Evolutionary conservation across 371 early-diverging fungal genomes (phyloP).

Genomic region (Entomophthora muscae): DNA sequence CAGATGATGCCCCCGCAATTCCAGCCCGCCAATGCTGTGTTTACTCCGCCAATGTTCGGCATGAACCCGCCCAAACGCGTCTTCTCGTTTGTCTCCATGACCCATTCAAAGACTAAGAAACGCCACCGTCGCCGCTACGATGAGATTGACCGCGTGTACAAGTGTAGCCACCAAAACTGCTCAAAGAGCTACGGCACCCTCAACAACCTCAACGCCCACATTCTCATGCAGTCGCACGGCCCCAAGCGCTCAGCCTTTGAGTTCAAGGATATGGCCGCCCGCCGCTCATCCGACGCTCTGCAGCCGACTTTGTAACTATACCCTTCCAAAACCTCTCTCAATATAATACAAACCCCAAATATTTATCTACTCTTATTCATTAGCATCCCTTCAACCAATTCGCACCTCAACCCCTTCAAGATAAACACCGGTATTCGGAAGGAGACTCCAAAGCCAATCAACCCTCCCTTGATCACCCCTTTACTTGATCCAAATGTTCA

Average conservation of each 20-base stretch:
- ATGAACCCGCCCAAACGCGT: constrained; percentile 12
- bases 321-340: too few relatives aligned
- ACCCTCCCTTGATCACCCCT: too few relatives aligned
- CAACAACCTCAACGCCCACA: constrained; percentile 53
- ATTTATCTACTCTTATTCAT: too few relatives aligned
- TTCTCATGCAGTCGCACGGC: constrained; percentile 49
- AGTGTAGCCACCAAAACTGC: constrained; percentile 39
- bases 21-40: not conserved
- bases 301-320: too few relatives aligned
- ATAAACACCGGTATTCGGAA: too few relatives aligned
- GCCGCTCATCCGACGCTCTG: not conserved
- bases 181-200: constrained; percentile 49
- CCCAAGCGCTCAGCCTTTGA: constrained; percentile 25
- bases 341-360: too few relatives aligned
- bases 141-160: constrained; percentile 49
- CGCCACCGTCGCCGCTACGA: constrained; percentile 46
- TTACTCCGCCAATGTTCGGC: constrained; percentile 6
- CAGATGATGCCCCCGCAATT: not conserved
- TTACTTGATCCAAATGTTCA: too few relatives aligned
- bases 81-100: constrained; percentile 41
- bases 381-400: too few relatives aligned
- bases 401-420: too few relatives aligned
- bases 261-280: constrained; percentile 30
- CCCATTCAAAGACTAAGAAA: constrained; percentile 41
- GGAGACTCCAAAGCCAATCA: too few relatives aligned